Conservation (phyloP, 495 filamentous ascomycete genomes). For the Aspergillus saccharolyticus region DNA sequence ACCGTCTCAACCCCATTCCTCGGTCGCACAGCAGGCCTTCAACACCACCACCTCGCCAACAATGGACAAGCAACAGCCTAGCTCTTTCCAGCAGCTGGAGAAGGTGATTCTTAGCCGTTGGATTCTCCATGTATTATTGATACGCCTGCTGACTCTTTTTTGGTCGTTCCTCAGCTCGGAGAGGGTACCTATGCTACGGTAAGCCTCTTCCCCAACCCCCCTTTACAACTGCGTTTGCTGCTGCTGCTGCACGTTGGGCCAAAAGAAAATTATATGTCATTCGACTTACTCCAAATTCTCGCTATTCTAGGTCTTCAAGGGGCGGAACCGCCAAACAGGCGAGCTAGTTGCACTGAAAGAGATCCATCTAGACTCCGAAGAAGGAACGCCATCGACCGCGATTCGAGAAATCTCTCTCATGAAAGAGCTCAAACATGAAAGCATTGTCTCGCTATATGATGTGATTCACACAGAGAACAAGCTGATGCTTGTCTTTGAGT, state of each 20-base stretch:
- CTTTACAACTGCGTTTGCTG: background rate
- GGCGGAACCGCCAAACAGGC: conserved; percentile 90
- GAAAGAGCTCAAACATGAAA: conserved; percentile 98
- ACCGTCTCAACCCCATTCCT: conserved; percentile 4
- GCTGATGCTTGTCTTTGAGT: conserved; percentile 98
- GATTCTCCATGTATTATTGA: background rate
- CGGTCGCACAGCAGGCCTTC: background rate
- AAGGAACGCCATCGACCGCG: conserved; percentile 95
- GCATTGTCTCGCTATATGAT: conserved; percentile 95
- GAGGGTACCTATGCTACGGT: conserved; percentile 99
- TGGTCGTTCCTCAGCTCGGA: conserved; percentile 56
- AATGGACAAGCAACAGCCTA: conserved; percentile 89
- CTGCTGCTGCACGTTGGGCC: background rate
- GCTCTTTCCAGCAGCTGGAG: conserved; percentile 97
- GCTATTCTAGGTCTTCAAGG: conserved; percentile 84
- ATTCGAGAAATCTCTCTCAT: conserved; percentile 98
- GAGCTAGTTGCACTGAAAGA: conserved; percentile 97
- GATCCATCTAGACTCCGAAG: conserved; percentile 97
- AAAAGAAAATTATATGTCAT: too few species aligned
- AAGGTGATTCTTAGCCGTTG: conserved; percentile 46
- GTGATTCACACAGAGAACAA: conserved; percentile 99
- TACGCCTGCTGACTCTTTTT: background rate
- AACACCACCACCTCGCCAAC: conserved; percentile 17
- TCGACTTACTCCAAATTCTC: too few species aligned
- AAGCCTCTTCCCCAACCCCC: conserved; percentile 31